These are phyloP conservation scores for Aspergillus persii DNA, from an alignment of 2,329 filamentous ascomycete species.

Conservation along the genomic window DNA sequence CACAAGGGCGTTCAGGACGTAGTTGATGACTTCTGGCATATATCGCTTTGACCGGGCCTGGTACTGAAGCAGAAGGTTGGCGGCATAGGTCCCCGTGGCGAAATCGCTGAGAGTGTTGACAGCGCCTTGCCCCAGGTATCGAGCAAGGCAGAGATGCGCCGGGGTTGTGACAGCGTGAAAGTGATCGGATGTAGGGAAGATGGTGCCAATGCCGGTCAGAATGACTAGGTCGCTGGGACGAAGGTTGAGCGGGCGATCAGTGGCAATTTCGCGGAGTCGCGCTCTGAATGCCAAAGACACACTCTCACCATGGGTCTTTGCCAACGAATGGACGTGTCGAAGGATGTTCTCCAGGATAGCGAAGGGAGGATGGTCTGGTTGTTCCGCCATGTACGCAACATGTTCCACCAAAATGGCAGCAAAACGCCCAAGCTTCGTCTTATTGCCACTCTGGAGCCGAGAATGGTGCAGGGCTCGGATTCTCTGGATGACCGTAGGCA, in stretches of 20 bases:
- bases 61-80: slow-evolving; percentile 76
- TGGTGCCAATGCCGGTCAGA: slow-evolving; percentile 77
- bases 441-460: slow-evolving; percentile 80
- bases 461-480: slow-evolving; percentile 92
- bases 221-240: slow-evolving; percentile 72
- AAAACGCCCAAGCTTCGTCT: slow-evolving; percentile 68
- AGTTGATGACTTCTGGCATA: slow-evolving; percentile 84
- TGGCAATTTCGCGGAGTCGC: slow-evolving; percentile 61
- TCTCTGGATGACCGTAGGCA: slow-evolving; percentile 79
- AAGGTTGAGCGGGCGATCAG: slow-evolving; percentile 52
- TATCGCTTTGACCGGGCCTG: slow-evolving; percentile 81
- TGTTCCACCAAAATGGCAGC: slow-evolving; percentile 52
- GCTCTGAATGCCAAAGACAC: slow-evolving; percentile 74
- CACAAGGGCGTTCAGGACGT: slow-evolving; percentile 70
- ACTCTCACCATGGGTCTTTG: slow-evolving; percentile 77
- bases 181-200: slow-evolving; percentile 94
- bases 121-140: slow-evolving; percentile 76
- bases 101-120: slow-evolving; percentile 66
- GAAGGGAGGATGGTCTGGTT: slow-evolving; percentile 57
- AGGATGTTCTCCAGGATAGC: slow-evolving; percentile 73
- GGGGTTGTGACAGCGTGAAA: slow-evolving; percentile 95
- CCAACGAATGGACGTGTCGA: slow-evolving; percentile 88
- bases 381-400: slow-evolving; percentile 57
- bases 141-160: slow-evolving; percentile 76
- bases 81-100: slow-evolving; percentile 73